Evolutionary conservation across 2,329 filamentous ascomycete genomes (phyloP).

Genomic region (Claviceps africana): DNA sequence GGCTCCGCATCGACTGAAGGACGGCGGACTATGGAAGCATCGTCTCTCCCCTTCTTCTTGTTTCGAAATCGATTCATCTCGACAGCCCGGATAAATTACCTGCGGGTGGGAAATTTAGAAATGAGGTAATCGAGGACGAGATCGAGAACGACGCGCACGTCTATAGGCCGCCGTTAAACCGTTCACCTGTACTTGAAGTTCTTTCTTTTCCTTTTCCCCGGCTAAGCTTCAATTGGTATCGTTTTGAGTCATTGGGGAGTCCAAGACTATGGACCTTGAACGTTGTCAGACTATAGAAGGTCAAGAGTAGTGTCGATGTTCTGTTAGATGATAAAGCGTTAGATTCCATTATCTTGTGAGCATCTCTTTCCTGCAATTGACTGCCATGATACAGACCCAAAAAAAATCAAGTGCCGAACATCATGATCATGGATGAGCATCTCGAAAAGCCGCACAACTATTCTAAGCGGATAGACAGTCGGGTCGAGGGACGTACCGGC

Average conservation of each 20-base stretch:
- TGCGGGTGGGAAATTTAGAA: neutral
- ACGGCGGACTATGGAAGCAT: slow-evolving; percentile 27
- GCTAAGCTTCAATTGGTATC: neutral
- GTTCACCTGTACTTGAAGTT: neutral
- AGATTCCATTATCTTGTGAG: neutral
- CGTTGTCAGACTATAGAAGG: neutral
- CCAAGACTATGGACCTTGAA: neutral
- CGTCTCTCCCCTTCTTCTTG: slow-evolving; percentile 56
- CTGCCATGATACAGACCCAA: neutral
- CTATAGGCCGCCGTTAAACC: neutral
- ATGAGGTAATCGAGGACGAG: neutral
- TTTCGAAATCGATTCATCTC: slow-evolving; percentile 61
- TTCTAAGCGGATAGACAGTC: neutral
- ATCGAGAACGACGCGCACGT: neutral
- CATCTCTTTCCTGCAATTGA: neutral
- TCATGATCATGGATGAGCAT: neutral
- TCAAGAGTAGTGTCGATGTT: neutral
- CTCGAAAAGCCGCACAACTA: neutral
- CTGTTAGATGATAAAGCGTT: neutral
- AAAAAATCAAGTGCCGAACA: neutral
- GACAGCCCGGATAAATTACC: neutral
- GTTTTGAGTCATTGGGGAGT: neutral
- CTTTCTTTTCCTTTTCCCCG: neutral
- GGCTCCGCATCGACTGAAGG: slow-evolving; percentile 43
- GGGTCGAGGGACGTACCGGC: neutral